These are phyloP conservation scores for Kockiozyma suomiensis DNA, from an alignment of 805 yeast species.

Conservation along the genomic window DNA sequence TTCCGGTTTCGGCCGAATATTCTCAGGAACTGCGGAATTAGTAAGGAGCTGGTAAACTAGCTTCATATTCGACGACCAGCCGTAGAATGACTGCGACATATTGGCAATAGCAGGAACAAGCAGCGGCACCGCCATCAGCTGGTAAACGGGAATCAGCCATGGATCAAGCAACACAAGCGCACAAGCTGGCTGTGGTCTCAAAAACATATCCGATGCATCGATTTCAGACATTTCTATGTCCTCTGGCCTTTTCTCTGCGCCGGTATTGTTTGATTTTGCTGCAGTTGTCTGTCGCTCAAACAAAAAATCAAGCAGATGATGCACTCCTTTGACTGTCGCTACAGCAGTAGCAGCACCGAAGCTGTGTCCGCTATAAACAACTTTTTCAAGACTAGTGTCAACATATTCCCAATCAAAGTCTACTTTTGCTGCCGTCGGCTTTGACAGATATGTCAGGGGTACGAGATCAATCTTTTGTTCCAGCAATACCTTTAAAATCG, in stretches of 20 bases:
- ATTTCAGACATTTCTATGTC: not conserved
- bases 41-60: constrained; percentile 29
- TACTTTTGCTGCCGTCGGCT: not conserved
- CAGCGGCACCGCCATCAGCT: constrained; percentile 26
- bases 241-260: constrained; percentile 18
- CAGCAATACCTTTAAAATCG: constrained; percentile 22
- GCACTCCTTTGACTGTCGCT: constrained; percentile 30
- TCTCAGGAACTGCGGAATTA: constrained; percentile 18
- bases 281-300: constrained; percentile 7
- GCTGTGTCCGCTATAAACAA: constrained; percentile 34
- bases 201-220: constrained; percentile 14
- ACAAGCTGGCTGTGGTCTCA: constrained; percentile 17
- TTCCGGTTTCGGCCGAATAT: constrained; percentile 6
- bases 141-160: constrained; percentile 34
- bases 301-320: constrained; percentile 16
- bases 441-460: constrained; percentile 2
- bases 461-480: constrained; percentile 16
- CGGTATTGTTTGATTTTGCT: constrained; percentile 12
- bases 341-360: constrained; percentile 37
- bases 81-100: constrained; percentile 32
- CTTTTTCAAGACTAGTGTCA: constrained; percentile 18
- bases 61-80: constrained; percentile 26
- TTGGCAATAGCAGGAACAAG: constrained; percentile 27
- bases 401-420: constrained; percentile 23
- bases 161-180: constrained; percentile 33